Conservation (phyloP, 169 alveolate species). For the Cryptosporidium felis region DNA sequence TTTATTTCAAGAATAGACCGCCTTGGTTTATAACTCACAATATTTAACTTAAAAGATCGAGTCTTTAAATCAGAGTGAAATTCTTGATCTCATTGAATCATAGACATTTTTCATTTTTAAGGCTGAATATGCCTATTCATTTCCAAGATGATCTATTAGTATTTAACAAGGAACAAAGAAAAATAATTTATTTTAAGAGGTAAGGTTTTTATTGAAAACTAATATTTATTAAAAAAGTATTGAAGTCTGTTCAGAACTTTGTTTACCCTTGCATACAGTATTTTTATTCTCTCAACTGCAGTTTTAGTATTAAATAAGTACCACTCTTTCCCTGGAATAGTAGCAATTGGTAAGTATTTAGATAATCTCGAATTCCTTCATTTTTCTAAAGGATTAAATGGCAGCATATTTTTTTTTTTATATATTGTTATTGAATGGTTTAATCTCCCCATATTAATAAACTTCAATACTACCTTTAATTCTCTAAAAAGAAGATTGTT, state of each 20-base stretch:
- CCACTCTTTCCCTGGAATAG: conserved; percentile 26
- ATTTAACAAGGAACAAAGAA: conserved; percentile 12
- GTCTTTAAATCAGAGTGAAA: too few relatives aligned
- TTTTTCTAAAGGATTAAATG: not conserved
- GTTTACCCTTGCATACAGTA: conserved; percentile 15
- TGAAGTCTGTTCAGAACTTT: conserved; percentile 1
- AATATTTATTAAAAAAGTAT: not conserved
- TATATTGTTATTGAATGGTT: conserved; percentile 29
- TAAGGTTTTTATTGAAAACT: not conserved
- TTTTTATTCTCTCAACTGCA: conserved; percentile 37
- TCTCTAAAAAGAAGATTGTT: not conserved
- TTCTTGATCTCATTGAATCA: too few relatives aligned
- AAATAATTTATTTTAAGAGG: conserved; percentile 5
- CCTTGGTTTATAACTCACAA: too few relatives aligned
- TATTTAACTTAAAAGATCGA: too few relatives aligned
- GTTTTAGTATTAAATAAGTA: conserved; percentile 20
- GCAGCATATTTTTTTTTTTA: not conserved
- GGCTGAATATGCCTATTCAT: too few relatives aligned
- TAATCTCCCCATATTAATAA: not conserved
- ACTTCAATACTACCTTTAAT: not conserved
- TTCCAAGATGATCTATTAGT: conserved; percentile 4
- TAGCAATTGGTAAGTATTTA: not conserved
- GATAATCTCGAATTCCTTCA: not conserved
- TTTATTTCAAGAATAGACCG: too few relatives aligned
- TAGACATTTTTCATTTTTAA: too few relatives aligned